A percentile compares a stretch with the other conserved stretches of the same genome.
These are phyloP conservation scores for Senecio squalidus DNA, from an alignment of 140 eudicot genomes.

Conservation along the genomic window DNA sequence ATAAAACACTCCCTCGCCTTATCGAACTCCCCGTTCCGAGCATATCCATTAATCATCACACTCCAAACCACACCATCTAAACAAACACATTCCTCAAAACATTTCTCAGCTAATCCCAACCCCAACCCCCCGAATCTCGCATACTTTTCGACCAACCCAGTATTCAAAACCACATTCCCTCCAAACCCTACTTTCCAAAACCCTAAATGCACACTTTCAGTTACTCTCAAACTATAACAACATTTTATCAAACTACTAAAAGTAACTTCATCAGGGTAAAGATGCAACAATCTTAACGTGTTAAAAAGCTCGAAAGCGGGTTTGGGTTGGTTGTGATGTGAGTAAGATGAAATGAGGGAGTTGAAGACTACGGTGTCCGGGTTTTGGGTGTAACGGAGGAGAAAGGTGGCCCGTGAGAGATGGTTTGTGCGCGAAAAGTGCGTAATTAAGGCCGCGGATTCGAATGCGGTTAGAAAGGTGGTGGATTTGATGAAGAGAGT, in stretches of 20 bases:
- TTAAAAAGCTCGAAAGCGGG: conserved; percentile 28
- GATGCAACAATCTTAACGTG: conserved; percentile 14
- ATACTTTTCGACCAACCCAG: conserved; percentile 39
- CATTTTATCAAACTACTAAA: conserved; percentile 33
- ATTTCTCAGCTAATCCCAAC: conserved; percentile 30
- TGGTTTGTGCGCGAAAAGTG: conserved; percentile 24
- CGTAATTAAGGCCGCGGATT: conserved; percentile 33
- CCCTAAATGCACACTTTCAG: conserved; percentile 23
- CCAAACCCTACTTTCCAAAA: conserved; percentile 33
- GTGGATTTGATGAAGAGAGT: conserved; percentile 37
- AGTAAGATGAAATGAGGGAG: conserved; percentile 32
- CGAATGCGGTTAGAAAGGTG: conserved; percentile 21
- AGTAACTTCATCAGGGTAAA: conserved; percentile 30
- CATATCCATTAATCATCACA: conserved; percentile 46
- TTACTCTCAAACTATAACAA: conserved; percentile 22
- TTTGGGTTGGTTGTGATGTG: conserved; percentile 16
- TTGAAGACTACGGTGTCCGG: conserved; percentile 39
- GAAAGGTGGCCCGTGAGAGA: conserved; percentile 30
- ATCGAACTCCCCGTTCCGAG: conserved; percentile 31
- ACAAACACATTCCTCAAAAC: conserved; percentile 37
- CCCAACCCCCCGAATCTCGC: conserved; percentile 29
- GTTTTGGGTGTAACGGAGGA: conserved; percentile 24
- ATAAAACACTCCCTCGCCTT: conserved; percentile 26
- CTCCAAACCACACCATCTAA: conserved; percentile 49
- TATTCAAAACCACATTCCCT: conserved; percentile 29